Evolutionary conservation across 2,329 filamentous ascomycete genomes (phyloP).

Genomic region (Colletotrichum somersetense): DNA sequence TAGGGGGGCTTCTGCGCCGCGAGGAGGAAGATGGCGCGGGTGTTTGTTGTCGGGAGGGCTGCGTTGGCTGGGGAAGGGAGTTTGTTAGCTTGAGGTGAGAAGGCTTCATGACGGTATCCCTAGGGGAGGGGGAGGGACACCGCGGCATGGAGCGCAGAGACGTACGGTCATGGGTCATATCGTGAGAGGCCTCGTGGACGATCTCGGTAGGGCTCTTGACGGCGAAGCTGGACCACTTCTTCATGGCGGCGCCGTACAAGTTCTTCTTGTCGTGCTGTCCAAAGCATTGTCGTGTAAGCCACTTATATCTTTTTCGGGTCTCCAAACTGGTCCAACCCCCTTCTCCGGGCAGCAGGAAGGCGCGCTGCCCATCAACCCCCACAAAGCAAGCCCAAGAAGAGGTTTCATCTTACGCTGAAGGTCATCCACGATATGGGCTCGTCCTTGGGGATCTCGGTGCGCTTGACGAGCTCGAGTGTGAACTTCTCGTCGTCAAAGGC

Average conservation of each 20-base stretch:
- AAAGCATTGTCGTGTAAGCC: slow-evolving; percentile 40
- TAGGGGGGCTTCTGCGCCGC: slow-evolving; percentile 83
- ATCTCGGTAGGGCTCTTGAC: slow-evolving; percentile 83
- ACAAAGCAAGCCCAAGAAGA: not conserved
- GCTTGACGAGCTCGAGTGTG: slow-evolving; percentile 80
- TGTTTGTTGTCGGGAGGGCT: slow-evolving; percentile 78
- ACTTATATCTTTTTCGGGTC: not conserved
- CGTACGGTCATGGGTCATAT: slow-evolving; percentile 81
- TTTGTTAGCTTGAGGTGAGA: slow-evolving; percentile 30
- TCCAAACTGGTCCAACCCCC: not conserved
- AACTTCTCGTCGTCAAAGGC: slow-evolving; percentile 87
- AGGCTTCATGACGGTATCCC: not conserved
- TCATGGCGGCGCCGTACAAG: slow-evolving; percentile 92
- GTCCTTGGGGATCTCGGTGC: slow-evolving; percentile 83
- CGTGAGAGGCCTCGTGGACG: slow-evolving; percentile 78
- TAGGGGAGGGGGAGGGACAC: no score
- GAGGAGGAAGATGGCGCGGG: slow-evolving; percentile 89
- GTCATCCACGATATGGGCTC: slow-evolving; percentile 96
- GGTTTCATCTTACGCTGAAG: slow-evolving; percentile 76
- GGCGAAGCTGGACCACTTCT: slow-evolving; percentile 88
- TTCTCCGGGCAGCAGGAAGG: not conserved
- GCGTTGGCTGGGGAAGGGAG: slow-evolving; percentile 68
- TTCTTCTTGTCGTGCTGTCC: slow-evolving; percentile 82
- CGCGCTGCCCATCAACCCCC: not conserved
- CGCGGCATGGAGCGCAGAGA: slow-evolving; percentile 38